Base-by-base conservation (phyloP, 768 basidiomycete species). In the Daedalea quercina region DNA sequence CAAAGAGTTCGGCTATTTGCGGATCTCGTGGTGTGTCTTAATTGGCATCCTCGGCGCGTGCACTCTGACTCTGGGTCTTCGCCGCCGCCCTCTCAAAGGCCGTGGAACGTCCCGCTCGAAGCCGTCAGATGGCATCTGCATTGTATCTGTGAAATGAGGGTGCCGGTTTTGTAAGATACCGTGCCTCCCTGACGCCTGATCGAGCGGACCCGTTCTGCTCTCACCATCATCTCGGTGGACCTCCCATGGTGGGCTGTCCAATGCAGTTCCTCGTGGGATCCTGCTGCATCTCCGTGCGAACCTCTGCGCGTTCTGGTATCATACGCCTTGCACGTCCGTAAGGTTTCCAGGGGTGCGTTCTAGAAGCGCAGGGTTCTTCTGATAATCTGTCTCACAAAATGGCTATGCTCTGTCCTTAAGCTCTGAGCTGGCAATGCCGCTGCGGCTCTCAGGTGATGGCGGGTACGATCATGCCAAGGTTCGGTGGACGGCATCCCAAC, bases 211-310 rank as follows among this genome's bases (percentile, higher is more conserved):
- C 28, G 37, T 6, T 6, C 15, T 15, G 13, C 37, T 40, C 37
- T 40, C 37, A 40, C 46, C 25, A 7, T 47, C 46, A 44, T 23
- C 23, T 23, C 44, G 44, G 25, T 25, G 44, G 20, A 23, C 44
- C 44, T n/a, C 20, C 25, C 7, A 12, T 44, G 44, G 23, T 20
- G 19, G 23, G 25, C 44, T 44, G 22, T 9, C 44, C 20, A 23
- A 12, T 33, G 6, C 25, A 31, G 46, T 3, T 12, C 46, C n/a
- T 26, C 46, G 46, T 47, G 46, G 46, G 46, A 47, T 33, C 28
- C 28, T 47, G 46, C 23, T 47, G 28, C 46, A 47, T 47, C 46
- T 47, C 25, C 46, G 46, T 47, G 46, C 19, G 46, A 47, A 47
- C 25, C 7, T 13, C n/a, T 40, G 37, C 37, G 19, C 19, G 37